Evolutionary conservation across 31 red algal genomes (phyloP).

Genomic region (Asparagopsis taxiformis): DNA sequence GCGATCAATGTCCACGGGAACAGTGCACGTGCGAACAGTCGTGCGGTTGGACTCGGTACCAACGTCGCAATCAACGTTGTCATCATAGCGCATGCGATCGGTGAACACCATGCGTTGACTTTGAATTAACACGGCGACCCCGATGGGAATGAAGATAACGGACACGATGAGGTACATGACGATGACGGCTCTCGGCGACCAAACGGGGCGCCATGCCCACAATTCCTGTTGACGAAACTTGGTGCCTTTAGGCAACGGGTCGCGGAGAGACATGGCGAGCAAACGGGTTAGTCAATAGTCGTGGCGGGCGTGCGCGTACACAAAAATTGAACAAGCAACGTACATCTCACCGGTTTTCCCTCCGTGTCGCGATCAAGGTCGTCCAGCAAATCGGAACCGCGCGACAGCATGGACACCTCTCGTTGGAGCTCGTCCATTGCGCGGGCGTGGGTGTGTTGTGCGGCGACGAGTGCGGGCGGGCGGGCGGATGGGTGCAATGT

Average conservation of each 20-base stretch:
- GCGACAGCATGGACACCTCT: conserved; percentile 2
- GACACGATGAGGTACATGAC: conserved; percentile 59
- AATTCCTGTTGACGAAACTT: conserved; percentile 73
- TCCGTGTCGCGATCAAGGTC: background rate
- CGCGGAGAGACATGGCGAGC: background rate
- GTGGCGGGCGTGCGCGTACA: background rate
- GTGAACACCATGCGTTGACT: conserved; percentile 32
- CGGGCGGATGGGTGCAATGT: background rate
- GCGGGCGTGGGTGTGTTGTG: background rate
- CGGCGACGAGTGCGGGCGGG: background rate
- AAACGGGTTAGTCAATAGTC: background rate
- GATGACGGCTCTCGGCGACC: conserved; percentile 56
- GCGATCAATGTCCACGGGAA: conserved; percentile 30
- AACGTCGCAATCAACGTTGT: conserved; percentile 36
- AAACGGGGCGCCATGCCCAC: conserved; percentile 60
- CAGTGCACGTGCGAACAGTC: conserved; percentile 27
- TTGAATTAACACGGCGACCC: conserved; percentile 49
- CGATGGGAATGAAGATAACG: conserved; percentile 55
- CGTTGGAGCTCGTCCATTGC: background rate
- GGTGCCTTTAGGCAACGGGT: conserved; percentile 1
- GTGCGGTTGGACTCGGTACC: background rate
- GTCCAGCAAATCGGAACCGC: conserved; percentile 10
- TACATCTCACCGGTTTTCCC: conserved; percentile 25
- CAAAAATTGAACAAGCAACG: background rate
- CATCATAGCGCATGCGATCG: conserved; percentile 65